These are phyloP conservation scores for Thozetella sp. DNA, from an alignment of 495 filamentous ascomycete species.

Conservation along the genomic window DNA sequence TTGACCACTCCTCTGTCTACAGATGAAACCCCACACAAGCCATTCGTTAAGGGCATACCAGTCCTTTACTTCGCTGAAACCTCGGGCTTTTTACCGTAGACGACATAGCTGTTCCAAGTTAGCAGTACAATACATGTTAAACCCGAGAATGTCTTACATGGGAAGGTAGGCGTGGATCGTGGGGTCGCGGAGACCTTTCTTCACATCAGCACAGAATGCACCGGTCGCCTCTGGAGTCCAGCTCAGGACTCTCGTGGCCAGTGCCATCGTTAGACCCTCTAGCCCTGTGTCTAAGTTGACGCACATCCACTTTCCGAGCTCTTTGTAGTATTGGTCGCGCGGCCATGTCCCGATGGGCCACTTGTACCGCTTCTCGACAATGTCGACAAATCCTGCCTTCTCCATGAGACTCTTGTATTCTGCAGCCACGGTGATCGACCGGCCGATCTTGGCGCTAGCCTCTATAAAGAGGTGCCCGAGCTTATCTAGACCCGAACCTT, in stretches of 20 bases:
- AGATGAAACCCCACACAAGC: no score
- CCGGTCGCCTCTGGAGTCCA: constrained; percentile 47
- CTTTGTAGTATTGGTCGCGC: constrained; percentile 41
- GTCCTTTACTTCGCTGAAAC: no score
- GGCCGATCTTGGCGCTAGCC: constrained; percentile 35
- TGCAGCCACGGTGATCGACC: constrained; percentile 31
- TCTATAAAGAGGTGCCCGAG: constrained; percentile 26
- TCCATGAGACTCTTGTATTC: constrained; percentile 34
- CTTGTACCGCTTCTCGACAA: constrained; percentile 42
- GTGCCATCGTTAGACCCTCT: constrained; percentile 44
- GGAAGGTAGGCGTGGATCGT: constrained; percentile 43
- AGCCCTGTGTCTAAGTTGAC: constrained; percentile 51
- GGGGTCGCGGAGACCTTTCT: constrained; percentile 46
- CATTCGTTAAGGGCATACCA: no score
- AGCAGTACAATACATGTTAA: background rate
- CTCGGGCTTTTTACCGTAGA: constrained; percentile 7
- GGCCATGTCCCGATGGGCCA: constrained; percentile 51
- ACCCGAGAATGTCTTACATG: constrained; percentile 26
- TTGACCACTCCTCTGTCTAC: no score
- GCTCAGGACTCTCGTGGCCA: constrained; percentile 50
- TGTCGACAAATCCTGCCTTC: constrained; percentile 43
- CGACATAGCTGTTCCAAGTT: constrained; percentile 2
- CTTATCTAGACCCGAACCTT: constrained; percentile 22
- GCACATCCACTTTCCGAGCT: constrained; percentile 46
- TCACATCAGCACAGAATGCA: constrained; percentile 44